These are phyloP conservation scores for Bauhinia variegata DNA, from an alignment of 306 rosid species.

Conservation along the genomic window DNA sequence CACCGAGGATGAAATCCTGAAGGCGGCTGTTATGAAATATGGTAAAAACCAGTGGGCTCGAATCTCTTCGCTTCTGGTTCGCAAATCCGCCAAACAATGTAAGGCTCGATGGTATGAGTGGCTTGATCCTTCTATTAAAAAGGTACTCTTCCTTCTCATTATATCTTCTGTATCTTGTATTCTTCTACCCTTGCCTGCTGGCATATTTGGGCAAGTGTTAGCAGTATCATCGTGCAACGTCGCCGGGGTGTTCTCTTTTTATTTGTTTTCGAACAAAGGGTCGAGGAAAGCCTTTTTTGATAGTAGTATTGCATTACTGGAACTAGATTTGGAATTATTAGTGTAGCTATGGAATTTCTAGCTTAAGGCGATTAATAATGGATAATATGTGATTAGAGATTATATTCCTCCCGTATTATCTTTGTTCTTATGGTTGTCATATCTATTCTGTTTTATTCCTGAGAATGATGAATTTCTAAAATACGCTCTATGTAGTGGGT, in stretches of 20 bases:
- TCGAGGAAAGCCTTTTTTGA: background rate
- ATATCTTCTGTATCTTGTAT: background rate
- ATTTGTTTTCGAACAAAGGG: background rate
- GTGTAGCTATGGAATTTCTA: background rate
- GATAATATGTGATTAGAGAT: background rate
- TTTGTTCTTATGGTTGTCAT: background rate
- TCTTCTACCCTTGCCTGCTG: background rate
- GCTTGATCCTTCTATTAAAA: conserved; percentile 95
- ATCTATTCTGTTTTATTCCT: background rate
- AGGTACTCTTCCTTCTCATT: conserved; percentile 44
- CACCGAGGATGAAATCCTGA: conserved; percentile 96
- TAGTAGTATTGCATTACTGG: background rate
- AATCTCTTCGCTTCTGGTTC: conserved; percentile 87
- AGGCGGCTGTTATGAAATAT: conserved; percentile 96
- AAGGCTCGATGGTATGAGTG: conserved; percentile 98
- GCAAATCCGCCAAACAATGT: conserved; percentile 95
- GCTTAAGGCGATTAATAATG: background rate
- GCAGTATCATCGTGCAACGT: background rate
- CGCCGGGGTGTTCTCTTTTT: background rate
- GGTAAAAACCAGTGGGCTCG: conserved; percentile 98
- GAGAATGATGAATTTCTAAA: background rate
- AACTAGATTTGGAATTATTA: background rate
- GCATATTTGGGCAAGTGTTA: background rate
- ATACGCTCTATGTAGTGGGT: background rate
- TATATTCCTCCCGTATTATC: background rate